phyloP scores from a whole-genome alignment of 768 basidiomycete species.

The Auricularia auricula-judae region DNA sequence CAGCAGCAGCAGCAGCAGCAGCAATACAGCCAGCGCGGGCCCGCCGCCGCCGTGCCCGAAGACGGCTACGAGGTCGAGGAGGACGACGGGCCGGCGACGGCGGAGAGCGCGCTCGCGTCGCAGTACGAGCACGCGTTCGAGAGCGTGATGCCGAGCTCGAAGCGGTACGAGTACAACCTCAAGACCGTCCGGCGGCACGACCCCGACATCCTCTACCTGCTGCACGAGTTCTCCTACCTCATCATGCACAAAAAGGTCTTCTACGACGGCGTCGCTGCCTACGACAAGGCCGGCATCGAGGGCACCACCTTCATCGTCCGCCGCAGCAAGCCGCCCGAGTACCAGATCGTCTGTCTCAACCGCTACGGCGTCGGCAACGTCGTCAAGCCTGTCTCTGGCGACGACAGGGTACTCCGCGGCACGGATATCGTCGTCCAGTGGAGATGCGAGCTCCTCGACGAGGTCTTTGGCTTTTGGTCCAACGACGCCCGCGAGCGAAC shows the following conservation, averaged over 20 bases:
- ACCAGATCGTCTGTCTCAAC: background rate
- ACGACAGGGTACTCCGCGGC: background rate
- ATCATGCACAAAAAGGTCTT: background rate
- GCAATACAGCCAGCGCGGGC: no score
- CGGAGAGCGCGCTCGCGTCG: background rate
- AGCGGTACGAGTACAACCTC: background rate
- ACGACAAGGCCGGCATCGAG: background rate
- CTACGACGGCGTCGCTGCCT: background rate
- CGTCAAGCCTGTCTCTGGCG: background rate
- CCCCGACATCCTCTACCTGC: background rate
- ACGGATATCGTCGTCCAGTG: background rate
- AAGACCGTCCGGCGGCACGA: background rate
- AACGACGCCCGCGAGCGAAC: background rate
- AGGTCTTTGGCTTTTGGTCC: background rate
- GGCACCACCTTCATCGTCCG: background rate
- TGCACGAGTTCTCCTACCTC: background rate
- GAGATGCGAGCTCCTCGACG: background rate
- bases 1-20: no score
- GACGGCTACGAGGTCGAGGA: background rate
- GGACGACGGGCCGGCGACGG: background rate
- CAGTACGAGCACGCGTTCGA: background rate
- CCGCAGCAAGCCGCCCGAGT: background rate
- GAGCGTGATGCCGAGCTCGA: background rate
- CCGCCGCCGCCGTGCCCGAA: background rate
- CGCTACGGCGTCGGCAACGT: background rate